These are phyloP conservation scores for Lactarius indigo DNA, from an alignment of 768 basidiomycete species.

Conservation along the genomic window DNA sequence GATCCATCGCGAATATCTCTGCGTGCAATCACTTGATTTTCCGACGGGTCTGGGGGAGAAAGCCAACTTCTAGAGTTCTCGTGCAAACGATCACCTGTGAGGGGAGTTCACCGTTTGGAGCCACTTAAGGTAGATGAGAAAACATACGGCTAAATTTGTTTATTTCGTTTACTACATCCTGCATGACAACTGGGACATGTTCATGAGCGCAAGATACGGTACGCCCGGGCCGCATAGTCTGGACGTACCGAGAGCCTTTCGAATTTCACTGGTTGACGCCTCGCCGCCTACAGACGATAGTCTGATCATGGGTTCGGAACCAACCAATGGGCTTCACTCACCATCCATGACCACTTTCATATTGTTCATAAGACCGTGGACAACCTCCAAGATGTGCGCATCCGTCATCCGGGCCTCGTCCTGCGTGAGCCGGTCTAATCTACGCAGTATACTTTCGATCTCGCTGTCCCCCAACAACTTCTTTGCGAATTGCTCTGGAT, in stretches of 20 bases:
- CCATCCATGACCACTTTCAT: background rate
- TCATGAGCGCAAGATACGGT: too few relatives aligned
- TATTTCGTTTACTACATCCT: background rate
- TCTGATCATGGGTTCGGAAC: background rate
- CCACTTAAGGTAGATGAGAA: fast-evolving
- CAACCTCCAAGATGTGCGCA: background rate
- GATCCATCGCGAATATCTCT: background rate
- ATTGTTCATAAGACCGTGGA: background rate
- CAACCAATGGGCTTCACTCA: background rate
- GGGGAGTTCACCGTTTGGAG: background rate
- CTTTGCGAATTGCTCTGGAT: background rate
- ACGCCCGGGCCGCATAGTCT: too few relatives aligned
- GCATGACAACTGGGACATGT: background rate
- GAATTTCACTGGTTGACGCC: background rate
- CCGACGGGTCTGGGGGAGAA: conserved; percentile 8
- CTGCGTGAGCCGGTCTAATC: background rate
- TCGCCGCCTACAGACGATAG: background rate
- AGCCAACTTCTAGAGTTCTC: background rate
- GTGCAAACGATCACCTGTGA: background rate
- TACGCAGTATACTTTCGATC: background rate
- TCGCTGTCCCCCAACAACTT: background rate
- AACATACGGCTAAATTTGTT: conserved; percentile 2
- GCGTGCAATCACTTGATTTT: background rate
- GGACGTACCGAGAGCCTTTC: background rate
- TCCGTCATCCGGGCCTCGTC: background rate